Evolutionary conservation across 495 filamentous ascomycete species (phyloP).

Genomic region (Aspergillus ostianus): DNA sequence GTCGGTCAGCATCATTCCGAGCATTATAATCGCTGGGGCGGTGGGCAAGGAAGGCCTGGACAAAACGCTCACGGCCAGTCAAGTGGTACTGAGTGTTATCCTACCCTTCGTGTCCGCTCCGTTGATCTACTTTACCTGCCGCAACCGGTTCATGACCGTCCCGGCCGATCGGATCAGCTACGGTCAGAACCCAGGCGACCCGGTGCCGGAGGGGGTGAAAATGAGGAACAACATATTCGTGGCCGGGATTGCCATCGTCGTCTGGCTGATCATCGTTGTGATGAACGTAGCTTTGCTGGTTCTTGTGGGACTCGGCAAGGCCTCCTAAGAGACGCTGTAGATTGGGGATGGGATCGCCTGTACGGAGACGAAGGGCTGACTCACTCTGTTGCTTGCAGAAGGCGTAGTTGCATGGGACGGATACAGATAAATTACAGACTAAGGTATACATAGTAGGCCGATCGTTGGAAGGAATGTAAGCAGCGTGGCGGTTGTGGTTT

Average conservation of each 20-base stretch:
- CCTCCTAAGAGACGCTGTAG: conserved; percentile 16
- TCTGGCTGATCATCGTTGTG: conserved; percentile 67
- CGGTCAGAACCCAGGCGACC: conserved; percentile 24
- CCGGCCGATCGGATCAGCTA: conserved; percentile 26
- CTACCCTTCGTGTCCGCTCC: conserved; percentile 81
- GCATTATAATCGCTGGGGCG: conserved; percentile 78
- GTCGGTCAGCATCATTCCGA: conserved; percentile 73
- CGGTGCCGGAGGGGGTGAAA: conserved; percentile 34
- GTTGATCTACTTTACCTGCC: conserved; percentile 83
- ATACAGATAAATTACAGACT: background rate
- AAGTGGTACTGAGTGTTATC: conserved; percentile 78
- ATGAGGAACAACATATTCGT: conserved; percentile 64
- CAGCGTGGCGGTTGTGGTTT: background rate
- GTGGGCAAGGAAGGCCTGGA: conserved; percentile 69
- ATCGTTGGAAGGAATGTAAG: background rate
- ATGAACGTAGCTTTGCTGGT: conserved; percentile 77
- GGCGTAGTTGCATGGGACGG: background rate
- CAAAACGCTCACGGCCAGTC: conserved; percentile 70
- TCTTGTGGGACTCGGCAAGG: conserved; percentile 59
- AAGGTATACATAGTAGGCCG: background rate
- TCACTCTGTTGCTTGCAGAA: background rate
- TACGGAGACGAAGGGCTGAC: background rate
- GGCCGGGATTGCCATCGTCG: conserved; percentile 50
- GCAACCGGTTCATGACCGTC: conserved; percentile 79
- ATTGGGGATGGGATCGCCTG: background rate